These are phyloP conservation scores for Tieghemiomyces parasiticus DNA, from an alignment of 192 early-diverging fungal genomes.

Conservation along the genomic window DNA sequence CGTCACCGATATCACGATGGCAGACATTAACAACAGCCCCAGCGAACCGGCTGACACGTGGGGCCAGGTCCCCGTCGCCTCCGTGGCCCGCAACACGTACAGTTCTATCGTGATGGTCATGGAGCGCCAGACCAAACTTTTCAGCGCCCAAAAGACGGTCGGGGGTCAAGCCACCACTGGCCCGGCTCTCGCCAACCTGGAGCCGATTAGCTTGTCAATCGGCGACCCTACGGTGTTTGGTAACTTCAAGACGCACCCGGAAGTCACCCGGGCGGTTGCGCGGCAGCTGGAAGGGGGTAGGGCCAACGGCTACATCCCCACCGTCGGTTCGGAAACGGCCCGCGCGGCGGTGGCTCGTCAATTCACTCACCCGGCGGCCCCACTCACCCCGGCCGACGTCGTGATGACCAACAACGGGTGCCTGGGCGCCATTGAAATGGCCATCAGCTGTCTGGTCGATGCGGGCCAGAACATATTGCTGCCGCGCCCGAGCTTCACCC, in stretches of 20 bases:
- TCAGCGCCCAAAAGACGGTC: background rate
- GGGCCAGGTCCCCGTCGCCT: slow-evolving; percentile 42
- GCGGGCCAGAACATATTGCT: slow-evolving; percentile 75
- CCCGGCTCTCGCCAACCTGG: background rate
- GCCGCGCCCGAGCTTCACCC: slow-evolving; percentile 70
- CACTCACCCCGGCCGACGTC: slow-evolving; percentile 56
- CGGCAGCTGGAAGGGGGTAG: slow-evolving; percentile 47
- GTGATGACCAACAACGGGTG: slow-evolving; percentile 67
- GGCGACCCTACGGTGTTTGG: slow-evolving; percentile 84
- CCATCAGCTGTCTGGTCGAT: slow-evolving; percentile 52
- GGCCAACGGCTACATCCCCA: slow-evolving; percentile 71
- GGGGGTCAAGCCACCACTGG: too few relatives aligned
- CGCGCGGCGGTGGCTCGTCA: slow-evolving; percentile 61
- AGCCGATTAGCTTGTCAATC: slow-evolving; percentile 12
- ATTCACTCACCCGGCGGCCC: slow-evolving; percentile 50
- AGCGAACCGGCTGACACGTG: slow-evolving; percentile 16
- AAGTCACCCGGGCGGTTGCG: slow-evolving; percentile 52
- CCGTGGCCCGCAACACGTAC: slow-evolving; percentile 50
- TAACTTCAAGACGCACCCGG: slow-evolving; percentile 68
- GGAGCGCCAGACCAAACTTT: background rate
- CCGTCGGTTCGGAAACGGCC: slow-evolving; percentile 44
- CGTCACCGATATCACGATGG: too few relatives aligned
- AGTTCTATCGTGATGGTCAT: slow-evolving; percentile 60
- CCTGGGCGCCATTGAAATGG: slow-evolving; percentile 57
- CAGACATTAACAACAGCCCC: background rate